Conservation (phyloP, 495 filamentous ascomycete genomes). For the Trichoderma orchidacearum region DNA sequence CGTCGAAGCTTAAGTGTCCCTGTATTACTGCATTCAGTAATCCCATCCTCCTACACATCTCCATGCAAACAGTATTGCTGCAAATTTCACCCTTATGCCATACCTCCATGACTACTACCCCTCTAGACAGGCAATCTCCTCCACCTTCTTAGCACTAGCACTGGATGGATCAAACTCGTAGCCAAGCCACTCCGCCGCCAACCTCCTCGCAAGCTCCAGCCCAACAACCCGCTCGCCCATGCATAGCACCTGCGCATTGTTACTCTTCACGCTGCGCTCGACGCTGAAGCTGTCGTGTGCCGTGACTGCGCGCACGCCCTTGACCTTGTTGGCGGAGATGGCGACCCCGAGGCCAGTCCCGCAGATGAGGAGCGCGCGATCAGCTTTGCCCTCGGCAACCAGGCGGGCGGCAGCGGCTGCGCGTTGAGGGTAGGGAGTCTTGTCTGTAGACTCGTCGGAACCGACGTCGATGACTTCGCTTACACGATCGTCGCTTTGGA, state of each 20-base stretch:
- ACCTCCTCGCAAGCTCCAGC: slow-evolving; percentile 59
- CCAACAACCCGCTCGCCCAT: slow-evolving; percentile 79
- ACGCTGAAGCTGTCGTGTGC: slow-evolving; percentile 79
- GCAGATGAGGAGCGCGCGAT: slow-evolving; percentile 76
- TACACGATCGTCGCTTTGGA: slow-evolving; percentile 54
- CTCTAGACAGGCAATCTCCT: slow-evolving; percentile 64
- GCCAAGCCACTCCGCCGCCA: slow-evolving; percentile 70
- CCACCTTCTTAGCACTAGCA: slow-evolving; percentile 59
- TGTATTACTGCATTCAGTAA: too few species aligned
- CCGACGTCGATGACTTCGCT: slow-evolving; percentile 55
- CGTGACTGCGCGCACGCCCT: slow-evolving; percentile 71
- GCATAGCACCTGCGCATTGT: slow-evolving; percentile 80
- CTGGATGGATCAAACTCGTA: slow-evolving; percentile 69
- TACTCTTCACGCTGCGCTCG: slow-evolving; percentile 68
- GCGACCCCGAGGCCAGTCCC: slow-evolving; percentile 79
- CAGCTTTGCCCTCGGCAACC: slow-evolving; percentile 52
- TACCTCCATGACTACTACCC: slow-evolving; percentile 10
- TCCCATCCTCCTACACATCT: too few species aligned
- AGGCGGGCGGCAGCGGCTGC: slow-evolving; percentile 57
- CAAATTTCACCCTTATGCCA: too few species aligned
- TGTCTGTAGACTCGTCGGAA: slow-evolving; percentile 41
- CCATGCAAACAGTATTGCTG: too few species aligned
- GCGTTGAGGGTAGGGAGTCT: slow-evolving; percentile 73
- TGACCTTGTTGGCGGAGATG: slow-evolving; percentile 78
- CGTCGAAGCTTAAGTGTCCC: too few species aligned